Base-by-base conservation (phyloP, 2,329 filamentous ascomycete genomes). In the Exophiala sp. region DNA sequence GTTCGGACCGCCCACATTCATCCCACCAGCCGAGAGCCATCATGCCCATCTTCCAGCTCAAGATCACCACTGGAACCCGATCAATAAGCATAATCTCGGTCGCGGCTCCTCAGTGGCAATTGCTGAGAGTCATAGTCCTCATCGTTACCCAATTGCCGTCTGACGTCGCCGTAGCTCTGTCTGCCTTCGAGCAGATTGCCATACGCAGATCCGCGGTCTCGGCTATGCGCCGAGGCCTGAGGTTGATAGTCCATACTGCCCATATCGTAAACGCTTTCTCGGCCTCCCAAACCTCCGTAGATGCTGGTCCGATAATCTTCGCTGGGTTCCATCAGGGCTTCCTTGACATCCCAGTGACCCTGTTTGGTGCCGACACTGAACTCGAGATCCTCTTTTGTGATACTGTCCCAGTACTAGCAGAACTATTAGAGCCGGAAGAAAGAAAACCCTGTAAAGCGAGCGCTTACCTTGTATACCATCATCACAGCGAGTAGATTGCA, bases 281-380 rank as follows among this genome's bases (percentile, higher is more conserved):
- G 46, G 9, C 48, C 50, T 21, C 34, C 34, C 14, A 37, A 16
- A 13, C 34, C 43, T 18, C 48, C 52, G n/a, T 55, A 54, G 27
- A 55, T 34, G 39, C 48, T 55, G 8, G 49, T 80, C 52, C 85
- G 83, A 52, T 91, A 86, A 49, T 93, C 88, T 58, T 57, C 54
- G 18, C 18, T 45, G 30, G 53, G 49, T n/a, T 93, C 87, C 38
- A 84, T 80, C 14, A 93, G 76, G 9, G 88, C 77, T 56, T 97
- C 91, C 73, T 97, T 97, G 65, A 97, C 86, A 66, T 98, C 93
- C 93, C 93, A 98, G 68, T 93, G 96, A 73, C 95, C 94, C 71
- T 88, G 86, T 68, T 91, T 88, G 52, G 88, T 88, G 58, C 91
- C 91, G 43, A 98, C 93, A 2, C 89, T 95, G 70, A 98, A 98